Conservation (phyloP, 164 flowering plant genomes). For the Stephania yunnanensis region DNA sequence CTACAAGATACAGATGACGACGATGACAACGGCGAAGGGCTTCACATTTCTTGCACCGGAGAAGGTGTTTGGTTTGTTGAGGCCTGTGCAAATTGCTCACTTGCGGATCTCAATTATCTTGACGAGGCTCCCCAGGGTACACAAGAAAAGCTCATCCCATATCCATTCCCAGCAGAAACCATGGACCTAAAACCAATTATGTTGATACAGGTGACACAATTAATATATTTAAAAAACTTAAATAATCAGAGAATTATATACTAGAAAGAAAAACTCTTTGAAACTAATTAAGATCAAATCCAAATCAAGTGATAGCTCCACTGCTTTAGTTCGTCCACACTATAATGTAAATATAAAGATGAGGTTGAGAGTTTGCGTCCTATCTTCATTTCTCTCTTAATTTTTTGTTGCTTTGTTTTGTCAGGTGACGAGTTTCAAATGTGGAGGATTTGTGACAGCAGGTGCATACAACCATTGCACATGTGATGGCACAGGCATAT, state of each 20-base stretch:
- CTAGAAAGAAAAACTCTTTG: no score
- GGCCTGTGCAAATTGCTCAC: neutral
- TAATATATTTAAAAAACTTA: no score
- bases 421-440: neutral
- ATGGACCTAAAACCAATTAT: neutral
- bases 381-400: no score
- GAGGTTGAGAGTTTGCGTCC: no score
- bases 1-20: neutral
- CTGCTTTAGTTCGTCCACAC: neutral
- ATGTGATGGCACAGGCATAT: neutral
- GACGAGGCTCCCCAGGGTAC: neutral
- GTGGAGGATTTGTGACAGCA: neutral
- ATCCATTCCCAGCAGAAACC: neutral
- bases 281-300: no score
- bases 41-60: neutral
- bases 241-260: no score
- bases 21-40: neutral
- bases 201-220: neutral
- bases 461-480: neutral
- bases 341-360: neutral
- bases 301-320: neutral
- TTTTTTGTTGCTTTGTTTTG: neutral
- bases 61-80: slow-evolving; percentile 2
- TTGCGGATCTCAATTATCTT: neutral
- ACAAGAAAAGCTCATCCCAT: neutral